A percentile compares a stretch with the other conserved stretches of the same genome.
Conservation (phyloP, 192 early-diverging fungal species). For the Umbelopsis sp. region DNA sequence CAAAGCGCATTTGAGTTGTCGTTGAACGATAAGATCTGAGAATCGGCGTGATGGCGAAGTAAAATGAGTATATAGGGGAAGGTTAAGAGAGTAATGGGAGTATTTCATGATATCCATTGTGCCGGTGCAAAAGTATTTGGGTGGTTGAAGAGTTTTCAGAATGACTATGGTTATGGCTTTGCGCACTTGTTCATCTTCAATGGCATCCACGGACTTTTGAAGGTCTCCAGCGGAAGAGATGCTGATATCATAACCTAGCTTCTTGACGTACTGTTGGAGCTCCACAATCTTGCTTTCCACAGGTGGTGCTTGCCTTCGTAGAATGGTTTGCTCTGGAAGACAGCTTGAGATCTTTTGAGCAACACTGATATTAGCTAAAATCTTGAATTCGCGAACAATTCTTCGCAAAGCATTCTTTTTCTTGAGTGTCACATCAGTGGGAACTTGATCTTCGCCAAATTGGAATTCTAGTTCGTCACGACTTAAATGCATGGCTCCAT, state of each 20-base stretch:
- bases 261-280: constrained; percentile 63
- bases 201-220: constrained; percentile 59
- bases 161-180: constrained; percentile 86
- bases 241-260: constrained; percentile 76
- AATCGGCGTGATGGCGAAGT: constrained; percentile 96
- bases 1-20: constrained; percentile 74
- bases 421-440: constrained; percentile 80
- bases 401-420: constrained; percentile 81
- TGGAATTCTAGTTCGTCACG: constrained; percentile 89
- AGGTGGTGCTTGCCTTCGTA: constrained; percentile 82
- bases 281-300: constrained; percentile 49
- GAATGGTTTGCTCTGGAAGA: constrained; percentile 91
- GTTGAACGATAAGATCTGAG: constrained; percentile 94
- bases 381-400: constrained; percentile 97
- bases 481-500: constrained; percentile 85
- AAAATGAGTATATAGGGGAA: constrained; percentile 95
- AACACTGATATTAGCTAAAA: constrained; percentile 93
- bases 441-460: constrained; percentile 81
- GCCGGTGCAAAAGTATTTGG: constrained; percentile 98
- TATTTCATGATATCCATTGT: constrained; percentile 73
- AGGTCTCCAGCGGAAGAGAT: constrained; percentile 57
- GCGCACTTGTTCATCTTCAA: constrained; percentile 58
- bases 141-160: constrained; percentile 92
- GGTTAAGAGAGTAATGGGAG: constrained; percentile 90
- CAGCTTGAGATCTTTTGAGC: constrained; percentile 85